phyloP scores from a whole-genome alignment of 129 eudicot species.

The Sambucus nigra region DNA sequence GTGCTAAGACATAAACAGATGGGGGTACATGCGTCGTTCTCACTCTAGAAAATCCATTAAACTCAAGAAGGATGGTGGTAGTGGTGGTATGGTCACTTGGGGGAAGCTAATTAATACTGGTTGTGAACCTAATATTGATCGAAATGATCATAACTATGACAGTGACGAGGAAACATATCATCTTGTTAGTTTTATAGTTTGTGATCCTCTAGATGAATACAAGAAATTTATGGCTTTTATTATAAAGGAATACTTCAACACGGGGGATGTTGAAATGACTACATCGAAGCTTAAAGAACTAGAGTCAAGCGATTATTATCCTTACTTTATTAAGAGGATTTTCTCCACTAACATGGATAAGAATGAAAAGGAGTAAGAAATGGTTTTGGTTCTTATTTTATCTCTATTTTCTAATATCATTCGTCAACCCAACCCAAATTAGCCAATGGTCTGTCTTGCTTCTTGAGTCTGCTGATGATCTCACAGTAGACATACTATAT shows the following conservation, averaged over 20 bases:
- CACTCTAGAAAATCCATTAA: slow-evolving; percentile 20
- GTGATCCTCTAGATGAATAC: slow-evolving; percentile 91
- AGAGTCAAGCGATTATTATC: slow-evolving; percentile 72
- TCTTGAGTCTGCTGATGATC: slow-evolving; percentile 91
- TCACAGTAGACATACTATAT: slow-evolving; percentile 74
- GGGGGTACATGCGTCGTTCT: slow-evolving; percentile 25
- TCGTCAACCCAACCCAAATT: slow-evolving; percentile 61
- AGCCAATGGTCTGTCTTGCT: slow-evolving; percentile 83
- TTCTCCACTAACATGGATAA: slow-evolving; percentile 92
- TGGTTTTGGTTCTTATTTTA: slow-evolving; percentile 83
- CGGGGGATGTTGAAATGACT: slow-evolving; percentile 63
- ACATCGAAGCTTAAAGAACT: slow-evolving; percentile 76
- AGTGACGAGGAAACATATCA: slow-evolving; percentile 96
- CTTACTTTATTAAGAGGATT: slow-evolving; percentile 82
- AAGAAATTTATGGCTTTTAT: slow-evolving; percentile 73
- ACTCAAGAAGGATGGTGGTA: slow-evolving; percentile 61
- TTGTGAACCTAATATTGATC: slow-evolving; percentile 56
- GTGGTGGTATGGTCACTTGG: slow-evolving; percentile 96
- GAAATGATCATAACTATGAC: slow-evolving; percentile 90
- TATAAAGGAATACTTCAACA: slow-evolving; percentile 75
- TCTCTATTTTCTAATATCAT: slow-evolving; percentile 77
- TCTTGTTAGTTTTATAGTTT: slow-evolving; percentile 57
- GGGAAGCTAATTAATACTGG: slow-evolving; percentile 86
- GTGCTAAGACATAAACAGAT: slow-evolving; percentile 8
- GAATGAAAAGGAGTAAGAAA: slow-evolving; percentile 89